Base-by-base conservation (phyloP, 306 rosid genomes). In the Dalbergia cultrata region DNA sequence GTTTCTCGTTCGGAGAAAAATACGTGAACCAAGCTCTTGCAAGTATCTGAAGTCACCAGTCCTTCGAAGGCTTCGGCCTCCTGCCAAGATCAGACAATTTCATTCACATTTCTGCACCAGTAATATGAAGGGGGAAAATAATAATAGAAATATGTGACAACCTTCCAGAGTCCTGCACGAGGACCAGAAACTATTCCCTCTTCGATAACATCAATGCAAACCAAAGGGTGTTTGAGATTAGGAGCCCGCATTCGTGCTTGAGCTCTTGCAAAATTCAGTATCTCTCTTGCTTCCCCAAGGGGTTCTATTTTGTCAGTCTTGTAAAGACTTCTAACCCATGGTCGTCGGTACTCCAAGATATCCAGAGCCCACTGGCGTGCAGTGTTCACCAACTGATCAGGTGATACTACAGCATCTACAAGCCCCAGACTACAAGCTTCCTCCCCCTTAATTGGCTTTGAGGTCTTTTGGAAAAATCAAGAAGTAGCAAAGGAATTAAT, bases 1-100 rank as follows among this genome's bases (percentile, higher is more conserved):
- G 97, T 91, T 90, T 97, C 95, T 77, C 97, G 93, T 82, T 90
- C 96, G 70, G 99, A 80, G 63, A 93, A 95, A 90, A 95, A 95
- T 71, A 93, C 10, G 56, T 95, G 94, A 83, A 95, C 43, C 84
- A 95, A 93, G 88, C 98, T 86, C 85, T 90, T 93, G 87, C 85
- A 75, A 78, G 91, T 89, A 71, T 91, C 96, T 31, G 98, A 86
- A 41, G 33, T 86, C 52, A 86, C 66, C 82, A 92, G 90, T 47
- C n/a, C 88, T 56, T 90, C 91, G 79, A 87, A 93, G 77, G 86
- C 90, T 85, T 89, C 94, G 71, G 90, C 93, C 85, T 95, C 99
- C 99, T 93, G 92, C 86, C 84, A 86, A 78, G 72, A 74, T 84
- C 76, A 84, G 69, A 81, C 81, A 72, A 57, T 41, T 72, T 85